Evolutionary conservation across 306 rosid species (phyloP), one percentile per base, ranked within the genome.

Genomic region (Quercus cerris): DNA sequence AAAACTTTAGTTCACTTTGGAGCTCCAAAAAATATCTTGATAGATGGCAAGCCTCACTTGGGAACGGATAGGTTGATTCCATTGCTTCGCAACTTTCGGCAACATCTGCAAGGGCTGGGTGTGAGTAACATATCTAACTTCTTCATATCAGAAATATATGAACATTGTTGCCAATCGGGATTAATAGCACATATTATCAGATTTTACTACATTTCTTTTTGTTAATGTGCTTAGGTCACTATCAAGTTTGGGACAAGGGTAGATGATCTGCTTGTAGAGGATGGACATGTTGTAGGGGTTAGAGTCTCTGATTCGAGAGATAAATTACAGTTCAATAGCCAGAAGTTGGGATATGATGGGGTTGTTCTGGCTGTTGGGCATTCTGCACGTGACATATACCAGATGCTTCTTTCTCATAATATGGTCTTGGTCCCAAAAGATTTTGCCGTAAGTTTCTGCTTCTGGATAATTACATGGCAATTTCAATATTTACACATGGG

Each of bases 61-160:
- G 99, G 99, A 80, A 95, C 99, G 25, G 98, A 93, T 88, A 95
- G 86, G 80, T 84, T 95, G 96, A 84, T 95, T 89, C 98, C 97
- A 31, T 85, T 95, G 81, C 95, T 95, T 82, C 97, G 94, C 76
- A 95, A 90, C 87, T 87, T 95, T 78, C 94, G 99, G 86, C 83
- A 75, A 76, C 97, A 95, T 83, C 84, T 95, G 77, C 90, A 84
- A 82, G 86, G 83, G 41, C 83, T 90, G 90, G 99, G 96, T 73
- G 99, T 95, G 90, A 91, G 99, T 93, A 71, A 70, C 77, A 19
- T 49, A 33, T 73, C 31, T 68, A 75, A 56, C 75, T 73, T 80
- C 25, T 23, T 80, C 62, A 77, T 75, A 23, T 27, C 70, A 74
- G 75, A 77, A 79, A 56, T 74, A 82, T 63, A 9, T 19, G 51